A percentile compares a stretch with the other conserved stretches of the same genome.
These are phyloP conservation scores for Tuber aestivum DNA, from an alignment of 495 filamentous ascomycete genomes.

Conservation along the genomic window DNA sequence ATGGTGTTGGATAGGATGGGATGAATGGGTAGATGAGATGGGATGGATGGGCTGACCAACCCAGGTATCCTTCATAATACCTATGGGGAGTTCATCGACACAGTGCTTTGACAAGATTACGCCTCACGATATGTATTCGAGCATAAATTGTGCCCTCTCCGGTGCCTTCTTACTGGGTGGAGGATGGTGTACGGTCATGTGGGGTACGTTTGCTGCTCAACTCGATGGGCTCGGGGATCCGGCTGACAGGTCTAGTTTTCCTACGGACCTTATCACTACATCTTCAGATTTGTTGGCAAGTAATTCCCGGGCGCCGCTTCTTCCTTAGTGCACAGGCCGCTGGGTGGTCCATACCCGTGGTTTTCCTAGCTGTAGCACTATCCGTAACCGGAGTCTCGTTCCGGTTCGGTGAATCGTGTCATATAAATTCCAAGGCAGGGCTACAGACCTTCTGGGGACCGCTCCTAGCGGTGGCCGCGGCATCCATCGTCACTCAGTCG, in stretches of 20 bases:
- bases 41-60: conserved; percentile 16
- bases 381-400: conserved; percentile 87
- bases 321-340: conserved; percentile 76
- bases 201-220: conserved; percentile 52
- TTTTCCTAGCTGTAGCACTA: conserved; percentile 67
- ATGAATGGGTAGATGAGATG: background rate
- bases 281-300: conserved; percentile 95
- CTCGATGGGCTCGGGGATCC: background rate
- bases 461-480: conserved; percentile 67
- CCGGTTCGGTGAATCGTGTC: conserved; percentile 82
- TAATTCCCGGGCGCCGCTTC: conserved; percentile 78
- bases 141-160: conserved; percentile 75
- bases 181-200: conserved; percentile 74
- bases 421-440: conserved; percentile 80
- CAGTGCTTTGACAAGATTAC: conserved; percentile 89
- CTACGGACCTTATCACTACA: conserved; percentile 86
- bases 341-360: conserved; percentile 75
- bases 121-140: conserved; percentile 84
- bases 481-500: conserved; percentile 71
- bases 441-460: conserved; percentile 86
- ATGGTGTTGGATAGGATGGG: background rate
- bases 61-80: conserved; percentile 81
- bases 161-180: conserved; percentile 79
- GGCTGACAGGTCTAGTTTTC: conserved; percentile 54
- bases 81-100: conserved; percentile 65